Base-by-base conservation (phyloP, 495 filamentous ascomycete species). In the Penicillium cinerascens region DNA sequence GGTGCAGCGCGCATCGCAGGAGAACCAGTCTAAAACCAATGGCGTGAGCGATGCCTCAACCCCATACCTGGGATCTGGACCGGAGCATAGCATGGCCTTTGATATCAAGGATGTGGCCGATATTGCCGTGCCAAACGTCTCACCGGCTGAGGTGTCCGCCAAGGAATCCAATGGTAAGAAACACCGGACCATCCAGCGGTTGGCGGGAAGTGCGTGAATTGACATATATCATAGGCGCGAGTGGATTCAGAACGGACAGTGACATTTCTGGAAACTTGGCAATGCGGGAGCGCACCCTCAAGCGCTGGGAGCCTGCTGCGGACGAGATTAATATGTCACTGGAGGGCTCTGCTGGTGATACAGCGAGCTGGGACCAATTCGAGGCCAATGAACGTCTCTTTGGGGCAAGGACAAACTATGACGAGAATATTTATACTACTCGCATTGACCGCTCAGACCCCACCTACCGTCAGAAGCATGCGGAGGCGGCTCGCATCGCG, bases 401-500 rank as follows among this genome's bases (percentile, higher is more conserved):
- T 64, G 93, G 93, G 8, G 69, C 92, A 33, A 89, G 82, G 70
- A 90, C 83, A 16, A 87, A 87, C 56, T 97, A 96, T 65, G 86
- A 97, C 58, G 95, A 97, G 68, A 89, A 86, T 59, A 83, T 92
- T 42, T 99, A 99, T 65, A 99, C 95, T 9, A 97, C 92, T 17
- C 73, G 79, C 9, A 89, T 99, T 56, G 84, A 99, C 64, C 87
- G 84, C 54, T 85, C 71, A 26, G 83, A 92, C 65, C 91, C 93
- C 1, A 70, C 82, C 22, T 97, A 93, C 69, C 84, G 83, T 53
- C 82, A 88, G 63, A 82, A 85, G 51, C 72, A 87, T 49, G 89
- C 86, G 1, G 81, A 81, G 7, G 93, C 93, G 6, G 88, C 90
- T 42, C 83, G 78, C 42, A 89, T 93, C 59, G 93, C 92, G 18